These are phyloP conservation scores for Carex cristatella DNA, from an alignment of 176 grass and related monocot genomes.

Conservation along the genomic window DNA sequence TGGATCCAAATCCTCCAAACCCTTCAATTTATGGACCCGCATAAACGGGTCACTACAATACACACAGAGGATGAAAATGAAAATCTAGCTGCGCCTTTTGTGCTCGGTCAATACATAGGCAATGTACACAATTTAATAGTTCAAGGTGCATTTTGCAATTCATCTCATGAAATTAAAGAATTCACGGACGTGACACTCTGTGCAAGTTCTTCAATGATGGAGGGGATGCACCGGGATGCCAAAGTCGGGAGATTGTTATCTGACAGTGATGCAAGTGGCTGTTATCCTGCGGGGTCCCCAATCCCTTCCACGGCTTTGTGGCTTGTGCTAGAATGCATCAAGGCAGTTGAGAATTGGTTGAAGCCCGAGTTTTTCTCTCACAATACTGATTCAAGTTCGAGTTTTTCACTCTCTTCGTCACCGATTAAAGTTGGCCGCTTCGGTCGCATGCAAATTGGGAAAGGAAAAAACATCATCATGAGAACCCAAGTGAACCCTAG, in stretches of 20 bases:
- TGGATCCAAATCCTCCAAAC: conserved; percentile 85
- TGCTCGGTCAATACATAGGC: conserved; percentile 67
- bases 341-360: conserved; percentile 78
- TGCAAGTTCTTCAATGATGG: conserved; percentile 37
- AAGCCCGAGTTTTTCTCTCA: conserved; percentile 35
- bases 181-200: conserved; percentile 61
- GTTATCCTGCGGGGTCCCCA: not conserved
- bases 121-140: conserved; percentile 72
- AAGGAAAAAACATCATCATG: conserved; percentile 22
- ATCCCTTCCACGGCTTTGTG: conserved; percentile 44
- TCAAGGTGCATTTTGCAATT: conserved; percentile 56
- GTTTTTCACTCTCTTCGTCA: conserved; percentile 22
- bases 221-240: conserved; percentile 65
- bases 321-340: conserved; percentile 76
- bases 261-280: conserved; percentile 25
- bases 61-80: conserved; percentile 92
- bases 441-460: conserved; percentile 3
- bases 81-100: conserved; percentile 59
- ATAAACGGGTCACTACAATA: conserved; percentile 71
- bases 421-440: conserved; percentile 24
- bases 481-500: conserved; percentile 2
- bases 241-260: conserved; percentile 87
- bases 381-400: conserved; percentile 19
- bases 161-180: conserved; percentile 51
- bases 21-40: conserved; percentile 88